phyloP scores from a whole-genome alignment of 805 yeast species.

The Metschnikowia koreensis region DNA sequence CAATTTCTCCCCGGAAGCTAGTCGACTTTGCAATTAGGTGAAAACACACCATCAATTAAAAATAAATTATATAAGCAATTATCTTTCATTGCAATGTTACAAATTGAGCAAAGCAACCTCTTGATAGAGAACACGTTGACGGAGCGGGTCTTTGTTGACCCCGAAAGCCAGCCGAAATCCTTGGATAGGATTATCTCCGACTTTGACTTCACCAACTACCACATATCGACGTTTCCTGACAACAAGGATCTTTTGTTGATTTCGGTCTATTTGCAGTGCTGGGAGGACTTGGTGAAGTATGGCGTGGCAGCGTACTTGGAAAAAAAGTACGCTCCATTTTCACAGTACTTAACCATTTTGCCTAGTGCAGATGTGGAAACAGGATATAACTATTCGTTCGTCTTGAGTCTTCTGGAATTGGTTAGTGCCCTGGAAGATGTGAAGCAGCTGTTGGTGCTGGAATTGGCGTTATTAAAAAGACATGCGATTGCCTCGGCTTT shows the following conservation, averaged over 20 bases:
- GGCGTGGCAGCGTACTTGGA: conserved; percentile 59
- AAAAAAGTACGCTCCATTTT: conserved; percentile 44
- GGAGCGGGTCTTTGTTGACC: conserved; percentile 57
- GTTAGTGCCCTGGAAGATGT: conserved; percentile 43
- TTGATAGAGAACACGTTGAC: conserved; percentile 77
- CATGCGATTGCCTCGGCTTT: conserved; percentile 92
- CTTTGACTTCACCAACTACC: conserved; percentile 94
- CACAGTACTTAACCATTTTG: conserved; percentile 34
- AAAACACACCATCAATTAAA: background rate
- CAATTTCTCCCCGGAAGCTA: background rate
- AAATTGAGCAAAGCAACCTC: conserved; percentile 79
- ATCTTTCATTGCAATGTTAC: conserved; percentile 54
- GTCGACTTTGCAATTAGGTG: background rate
- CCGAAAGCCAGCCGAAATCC: conserved; percentile 30
- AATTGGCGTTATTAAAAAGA: conserved; percentile 76
- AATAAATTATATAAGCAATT: background rate
- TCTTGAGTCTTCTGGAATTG: conserved; percentile 53
- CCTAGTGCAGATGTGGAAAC: conserved; percentile 51
- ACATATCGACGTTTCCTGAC: conserved; percentile 78
- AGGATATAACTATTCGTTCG: conserved; percentile 79
- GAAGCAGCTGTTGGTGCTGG: conserved; percentile 51
- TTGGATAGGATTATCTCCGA: conserved; percentile 89
- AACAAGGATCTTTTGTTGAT: conserved; percentile 62
- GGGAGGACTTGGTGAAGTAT: conserved; percentile 66
- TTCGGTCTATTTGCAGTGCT: conserved; percentile 73